A percentile compares a stretch with the other conserved stretches of the same genome.
phyloP scores from a whole-genome alignment of 116 monocot genomes.

The Phalaenopsis hybrid region DNA sequence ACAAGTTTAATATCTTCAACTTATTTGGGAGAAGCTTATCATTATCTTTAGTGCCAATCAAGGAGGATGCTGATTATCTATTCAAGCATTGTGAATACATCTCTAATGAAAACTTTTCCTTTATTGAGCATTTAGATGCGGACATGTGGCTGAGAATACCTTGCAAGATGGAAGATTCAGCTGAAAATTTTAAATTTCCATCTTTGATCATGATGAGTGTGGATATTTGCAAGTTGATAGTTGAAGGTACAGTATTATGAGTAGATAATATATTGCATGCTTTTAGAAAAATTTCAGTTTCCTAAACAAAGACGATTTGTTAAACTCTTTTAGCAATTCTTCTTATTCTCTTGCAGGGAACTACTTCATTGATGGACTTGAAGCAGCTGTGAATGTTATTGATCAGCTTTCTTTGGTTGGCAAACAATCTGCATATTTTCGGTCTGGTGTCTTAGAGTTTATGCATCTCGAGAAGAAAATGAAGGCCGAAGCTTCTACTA shows the following conservation, averaged over 20 bases:
- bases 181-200: constrained; percentile 29
- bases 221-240: constrained; percentile 39
- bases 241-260: constrained; percentile 47
- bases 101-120: constrained; percentile 16
- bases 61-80: constrained; percentile 15
- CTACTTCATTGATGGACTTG: constrained; percentile 36
- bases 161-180: constrained; percentile 17
- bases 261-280: neutral
- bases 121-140: constrained; percentile 64
- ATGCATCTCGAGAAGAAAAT: constrained; percentile 43
- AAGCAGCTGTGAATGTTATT: constrained; percentile 30
- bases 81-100: constrained; percentile 31
- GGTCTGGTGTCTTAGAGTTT: constrained; percentile 54
- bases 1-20: constrained; percentile 40
- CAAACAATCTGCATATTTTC: constrained; percentile 46
- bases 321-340: neutral
- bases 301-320: neutral
- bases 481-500: constrained; percentile 19
- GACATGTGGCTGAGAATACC: constrained; percentile 77
- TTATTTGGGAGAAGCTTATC: constrained; percentile 54
- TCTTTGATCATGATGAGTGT: constrained; percentile 43
- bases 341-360: constrained; percentile 34
- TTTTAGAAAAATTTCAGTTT: neutral
- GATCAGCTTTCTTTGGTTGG: constrained; percentile 46
- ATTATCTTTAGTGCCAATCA: constrained; percentile 31